Conservation (phyloP, 2,329 filamentous ascomycete species). For the Calcarisporium arbuscula region DNA sequence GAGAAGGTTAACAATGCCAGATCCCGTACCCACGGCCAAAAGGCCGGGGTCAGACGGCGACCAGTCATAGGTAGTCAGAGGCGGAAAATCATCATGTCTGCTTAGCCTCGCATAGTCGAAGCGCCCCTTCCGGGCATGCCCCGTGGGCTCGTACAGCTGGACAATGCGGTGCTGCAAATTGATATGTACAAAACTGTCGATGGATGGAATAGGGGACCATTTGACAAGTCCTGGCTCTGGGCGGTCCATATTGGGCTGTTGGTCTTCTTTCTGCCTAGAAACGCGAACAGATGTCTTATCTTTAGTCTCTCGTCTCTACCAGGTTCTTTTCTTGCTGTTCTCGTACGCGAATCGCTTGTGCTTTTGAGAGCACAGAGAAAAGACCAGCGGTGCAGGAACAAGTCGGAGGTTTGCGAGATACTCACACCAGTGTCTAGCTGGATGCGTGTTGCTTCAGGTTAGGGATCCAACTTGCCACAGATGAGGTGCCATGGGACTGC, state of each 20-base stretch:
- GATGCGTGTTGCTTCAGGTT: too few species aligned
- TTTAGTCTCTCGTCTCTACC: too few species aligned
- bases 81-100: constrained; percentile 57
- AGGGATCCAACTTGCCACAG: too few species aligned
- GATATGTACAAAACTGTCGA: constrained; percentile 58
- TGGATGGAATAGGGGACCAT: constrained; percentile 55
- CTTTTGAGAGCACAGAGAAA: too few species aligned
- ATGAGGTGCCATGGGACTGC: too few species aligned
- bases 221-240: constrained; percentile 58
- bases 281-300: too few species aligned
- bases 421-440: too few species aligned
- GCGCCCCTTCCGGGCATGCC: constrained; percentile 46
- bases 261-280: too few species aligned
- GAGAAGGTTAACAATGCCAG: constrained; percentile 69
- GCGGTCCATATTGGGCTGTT: constrained; percentile 41
- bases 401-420: too few species aligned
- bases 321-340: too few species aligned
- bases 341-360: too few species aligned
- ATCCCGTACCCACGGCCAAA: constrained; percentile 68
- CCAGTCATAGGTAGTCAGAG: constrained; percentile 62
- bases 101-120: constrained; percentile 54
- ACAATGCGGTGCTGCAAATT: constrained; percentile 58
- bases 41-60: constrained; percentile 56
- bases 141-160: constrained; percentile 57
- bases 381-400: too few species aligned